These are phyloP conservation scores for Xanthoparmelia taractica DNA, from an alignment of 495 filamentous ascomycete genomes.

Conservation along the genomic window DNA sequence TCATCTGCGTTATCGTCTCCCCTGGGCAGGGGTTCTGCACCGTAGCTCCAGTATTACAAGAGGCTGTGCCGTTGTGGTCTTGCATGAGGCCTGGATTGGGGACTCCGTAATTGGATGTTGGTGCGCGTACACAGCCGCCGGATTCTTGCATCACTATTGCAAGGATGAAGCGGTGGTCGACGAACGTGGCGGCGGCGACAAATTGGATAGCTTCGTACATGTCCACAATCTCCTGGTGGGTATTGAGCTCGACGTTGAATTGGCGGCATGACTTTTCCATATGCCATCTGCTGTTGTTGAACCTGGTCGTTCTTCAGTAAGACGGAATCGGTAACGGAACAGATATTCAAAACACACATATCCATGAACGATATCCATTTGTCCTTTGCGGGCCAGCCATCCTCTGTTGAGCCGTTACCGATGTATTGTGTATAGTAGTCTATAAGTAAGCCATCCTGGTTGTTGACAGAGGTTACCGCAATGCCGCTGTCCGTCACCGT, in stretches of 20 bases:
- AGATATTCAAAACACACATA: conserved; percentile 10
- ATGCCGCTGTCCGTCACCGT: conserved; percentile 2
- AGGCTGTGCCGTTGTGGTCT: conserved; percentile 39
- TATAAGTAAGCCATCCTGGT: conserved; percentile 9
- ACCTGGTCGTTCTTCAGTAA: conserved; percentile 27
- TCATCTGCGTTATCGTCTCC: conserved; percentile 41
- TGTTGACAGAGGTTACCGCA: conserved; percentile 3
- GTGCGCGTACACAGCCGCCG: conserved; percentile 50
- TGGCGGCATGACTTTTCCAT: conserved; percentile 40
- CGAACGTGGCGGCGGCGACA: conserved; percentile 33
- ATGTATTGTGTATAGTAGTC: conserved; percentile 21
- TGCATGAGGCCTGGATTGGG: conserved; percentile 53
- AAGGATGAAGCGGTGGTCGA: conserved; percentile 53
- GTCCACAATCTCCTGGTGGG: conserved; percentile 34
- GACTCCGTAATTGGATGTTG: conserved; percentile 39
- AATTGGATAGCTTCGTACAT: conserved; percentile 37
- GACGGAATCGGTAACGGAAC: background rate
- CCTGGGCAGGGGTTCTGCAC: conserved; percentile 40
- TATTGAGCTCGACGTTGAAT: conserved; percentile 32
- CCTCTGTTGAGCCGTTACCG: conserved; percentile 19
- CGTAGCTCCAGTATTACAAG: conserved; percentile 36
- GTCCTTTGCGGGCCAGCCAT: conserved; percentile 20
- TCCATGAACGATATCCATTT: conserved; percentile 23
- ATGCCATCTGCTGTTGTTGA: conserved; percentile 35
- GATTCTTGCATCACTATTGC: conserved; percentile 52